Evolutionary conservation across 2,329 filamentous ascomycete genomes (phyloP).

Genomic region (Aspergillus clavatus): DNA sequence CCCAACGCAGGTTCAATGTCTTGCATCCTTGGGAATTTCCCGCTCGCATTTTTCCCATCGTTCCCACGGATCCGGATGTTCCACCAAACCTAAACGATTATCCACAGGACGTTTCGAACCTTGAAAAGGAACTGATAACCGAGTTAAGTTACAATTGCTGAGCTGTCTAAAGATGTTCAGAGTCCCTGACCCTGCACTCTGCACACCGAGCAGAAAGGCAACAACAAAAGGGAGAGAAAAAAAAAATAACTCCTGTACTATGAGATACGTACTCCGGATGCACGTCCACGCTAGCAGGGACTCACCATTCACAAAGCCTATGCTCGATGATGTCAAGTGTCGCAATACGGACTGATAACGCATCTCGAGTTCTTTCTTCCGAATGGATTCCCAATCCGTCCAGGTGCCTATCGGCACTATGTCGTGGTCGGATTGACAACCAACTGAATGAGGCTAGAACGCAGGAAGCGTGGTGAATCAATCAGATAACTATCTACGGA

Average conservation of each 20-base stretch:
- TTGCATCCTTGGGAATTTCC: constrained; percentile 16
- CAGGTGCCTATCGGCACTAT: not conserved
- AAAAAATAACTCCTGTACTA: too few species aligned
- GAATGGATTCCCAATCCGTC: constrained; percentile 5
- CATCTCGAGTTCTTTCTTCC: not conserved
- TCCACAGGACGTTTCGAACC: constrained; percentile 1
- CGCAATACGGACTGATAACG: constrained; percentile 1
- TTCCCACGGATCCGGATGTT: constrained; percentile 19
- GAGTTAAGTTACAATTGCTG: too few species aligned
- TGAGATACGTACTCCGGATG: not conserved
- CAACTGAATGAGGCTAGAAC: not conserved
- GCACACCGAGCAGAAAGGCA: too few species aligned
- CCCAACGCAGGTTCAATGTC: constrained; percentile 8
- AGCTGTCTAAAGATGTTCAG: too few species aligned
- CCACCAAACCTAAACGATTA: constrained; percentile 17
- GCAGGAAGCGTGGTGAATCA: not conserved
- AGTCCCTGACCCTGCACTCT: too few species aligned
- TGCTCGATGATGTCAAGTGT: constrained; percentile 11
- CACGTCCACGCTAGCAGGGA: not conserved
- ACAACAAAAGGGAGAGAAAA: too few species aligned
- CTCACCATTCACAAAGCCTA: not conserved
- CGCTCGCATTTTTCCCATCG: constrained; percentile 7
- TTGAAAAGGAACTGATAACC: not conserved
- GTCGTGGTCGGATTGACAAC: not conserved
- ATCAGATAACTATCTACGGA: not conserved